phyloP scores from a whole-genome alignment of 2,329 filamentous ascomycete genomes.

The Diaporthe citri region DNA sequence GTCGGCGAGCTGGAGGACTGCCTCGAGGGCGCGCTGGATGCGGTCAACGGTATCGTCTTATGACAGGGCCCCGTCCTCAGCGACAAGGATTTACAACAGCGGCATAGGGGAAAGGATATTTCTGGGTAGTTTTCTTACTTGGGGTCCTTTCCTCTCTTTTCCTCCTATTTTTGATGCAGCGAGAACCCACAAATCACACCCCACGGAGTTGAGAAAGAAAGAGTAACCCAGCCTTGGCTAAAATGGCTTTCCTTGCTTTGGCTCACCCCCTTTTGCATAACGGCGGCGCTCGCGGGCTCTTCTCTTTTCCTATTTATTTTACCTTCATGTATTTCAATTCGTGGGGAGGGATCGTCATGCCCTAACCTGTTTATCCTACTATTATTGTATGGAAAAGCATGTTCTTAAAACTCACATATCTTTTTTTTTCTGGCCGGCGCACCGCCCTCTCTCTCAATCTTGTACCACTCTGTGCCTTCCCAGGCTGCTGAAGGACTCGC shows the following conservation, averaged over 20 bases:
- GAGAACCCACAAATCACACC: neutral
- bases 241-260: slow-evolving; percentile 8
- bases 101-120: slow-evolving; percentile 30
- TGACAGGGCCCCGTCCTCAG: slow-evolving; percentile 42
- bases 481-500: slow-evolving; percentile 15
- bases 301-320: neutral
- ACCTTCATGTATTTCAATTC: slow-evolving; percentile 24
- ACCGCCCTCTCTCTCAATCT: neutral
- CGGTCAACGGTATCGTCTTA: slow-evolving; percentile 67
- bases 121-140: slow-evolving; percentile 10
- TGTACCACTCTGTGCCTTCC: slow-evolving; percentile 3
- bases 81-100: slow-evolving; percentile 9
- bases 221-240: slow-evolving; percentile 9
- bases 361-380: slow-evolving; percentile 9
- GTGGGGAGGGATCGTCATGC: neutral
- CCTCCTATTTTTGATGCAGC: slow-evolving; percentile 21
- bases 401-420: neutral
- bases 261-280: slow-evolving; percentile 23
- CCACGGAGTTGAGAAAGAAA: slow-evolving; percentile 14
- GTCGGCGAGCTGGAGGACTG: slow-evolving; percentile 70
- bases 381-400: slow-evolving; percentile 28
- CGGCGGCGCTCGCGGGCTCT: slow-evolving; percentile 23
- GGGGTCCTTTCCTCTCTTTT: slow-evolving; percentile 36
- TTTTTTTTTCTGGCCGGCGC: slow-evolving; percentile 4
- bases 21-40: slow-evolving; percentile 72